Evolutionary conservation across 1,139 yeast genomes (phyloP), one percentile per base, ranked within the genome.

Genomic region (Magnusiomyces tetraspermus): DNA sequence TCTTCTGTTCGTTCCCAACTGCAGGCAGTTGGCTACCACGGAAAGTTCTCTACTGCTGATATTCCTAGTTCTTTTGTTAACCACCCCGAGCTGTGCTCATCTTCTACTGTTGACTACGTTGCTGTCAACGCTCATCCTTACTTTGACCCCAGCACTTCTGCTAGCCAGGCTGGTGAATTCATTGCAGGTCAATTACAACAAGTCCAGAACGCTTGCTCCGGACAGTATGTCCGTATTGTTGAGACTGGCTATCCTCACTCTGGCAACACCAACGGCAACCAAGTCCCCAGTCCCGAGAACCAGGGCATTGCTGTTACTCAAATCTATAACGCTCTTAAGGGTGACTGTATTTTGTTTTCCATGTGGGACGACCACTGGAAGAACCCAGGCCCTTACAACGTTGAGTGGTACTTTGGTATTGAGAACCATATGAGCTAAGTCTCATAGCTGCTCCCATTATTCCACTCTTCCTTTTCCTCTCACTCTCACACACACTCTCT

Each of bases 191-290:
- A 88, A 70, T 71, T 80, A 56, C 67, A 66, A 26, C 66, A 79
- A 55, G 81, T 80, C 24, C 72, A 76, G 60, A 69, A 69, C 22
- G 71, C 74, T 40, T 70, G 73, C 58, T 21, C 42, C 24, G 61
- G 63, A 49, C 64, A 69, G 58, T 72, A 73, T 54, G 75, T 78
- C 28, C 72, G 76, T 37, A 67, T 75, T 44, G 83, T 95, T 17
- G 97, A 89, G 70, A 87, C 96, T 2, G 97, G 97, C 38, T 89
- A 86, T 67, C 97, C 97, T 58, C 80, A 83, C 58, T 71, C 74
- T 45, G 97, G 97, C 60, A 67, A 67, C 55, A 71, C 75, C 53
- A 81, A 86, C 64, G 96, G 96, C 53, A 70, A 70, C 49, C 86
- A 89, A 61, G 78, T 80, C 36, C 97, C 97, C 53, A 69, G 81